phyloP scores from a whole-genome alignment of 495 filamentous ascomycete species.

The Aspergillus diversus region DNA sequence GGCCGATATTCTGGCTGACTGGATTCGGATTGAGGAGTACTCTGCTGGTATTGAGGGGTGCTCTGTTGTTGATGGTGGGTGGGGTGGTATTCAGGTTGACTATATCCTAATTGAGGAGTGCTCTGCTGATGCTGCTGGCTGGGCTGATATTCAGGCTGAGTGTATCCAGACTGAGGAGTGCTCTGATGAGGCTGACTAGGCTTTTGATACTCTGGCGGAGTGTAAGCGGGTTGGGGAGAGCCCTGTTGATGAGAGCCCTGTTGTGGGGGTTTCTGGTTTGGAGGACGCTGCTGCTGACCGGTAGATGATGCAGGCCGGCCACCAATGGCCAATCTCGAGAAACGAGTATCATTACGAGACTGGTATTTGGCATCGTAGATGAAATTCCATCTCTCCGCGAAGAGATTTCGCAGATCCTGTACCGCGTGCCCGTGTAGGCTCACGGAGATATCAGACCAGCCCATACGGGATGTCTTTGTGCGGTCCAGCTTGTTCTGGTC shows the following conservation, averaged over 20 bases:
- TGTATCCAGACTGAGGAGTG: constrained; percentile 16
- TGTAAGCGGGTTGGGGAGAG: constrained; percentile 3
- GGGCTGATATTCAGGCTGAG: constrained; percentile 12
- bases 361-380: constrained; percentile 85
- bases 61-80: not conserved
- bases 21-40: not conserved
- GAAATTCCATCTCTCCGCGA: constrained; percentile 91
- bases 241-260: constrained; percentile 12
- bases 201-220: constrained; percentile 9
- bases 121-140: constrained; percentile 19
- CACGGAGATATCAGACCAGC: constrained; percentile 89
- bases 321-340: constrained; percentile 54
- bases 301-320: constrained; percentile 34
- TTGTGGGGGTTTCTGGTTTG: constrained; percentile 22
- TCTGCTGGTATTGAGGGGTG: not conserved
- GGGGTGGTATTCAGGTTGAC: constrained; percentile 4
- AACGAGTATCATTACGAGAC: constrained; percentile 64
- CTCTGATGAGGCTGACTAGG: constrained; percentile 17
- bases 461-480: constrained; percentile 81
- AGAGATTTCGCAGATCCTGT: constrained; percentile 76
- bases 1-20: constrained; percentile 10
- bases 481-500: constrained; percentile 87
- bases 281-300: constrained; percentile 19
- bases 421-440: constrained; percentile 81
- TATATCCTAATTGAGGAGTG: constrained; percentile 10